A percentile compares a stretch with the other conserved stretches of the same genome.
These are phyloP conservation scores for Cercospora beticola DNA, from an alignment of 2,329 filamentous ascomycete species.

Conservation along the genomic window DNA sequence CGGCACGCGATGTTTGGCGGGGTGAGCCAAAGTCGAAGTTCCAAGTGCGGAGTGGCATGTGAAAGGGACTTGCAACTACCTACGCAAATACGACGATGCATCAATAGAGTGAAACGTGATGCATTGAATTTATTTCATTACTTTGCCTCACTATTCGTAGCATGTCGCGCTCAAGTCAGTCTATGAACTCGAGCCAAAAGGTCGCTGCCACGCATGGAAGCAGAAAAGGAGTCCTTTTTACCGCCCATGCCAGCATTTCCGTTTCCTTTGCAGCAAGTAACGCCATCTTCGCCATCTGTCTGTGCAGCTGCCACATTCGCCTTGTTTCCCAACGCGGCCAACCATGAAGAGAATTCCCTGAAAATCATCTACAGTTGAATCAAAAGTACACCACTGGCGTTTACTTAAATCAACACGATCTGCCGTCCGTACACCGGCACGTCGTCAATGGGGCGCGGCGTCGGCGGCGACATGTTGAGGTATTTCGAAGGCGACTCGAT, in stretches of 20 bases:
- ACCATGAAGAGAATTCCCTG: neutral
- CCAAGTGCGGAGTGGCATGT: neutral
- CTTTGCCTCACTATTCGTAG: constrained; percentile 13
- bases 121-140: constrained; percentile 6
- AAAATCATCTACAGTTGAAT: constrained; percentile 4
- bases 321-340: neutral
- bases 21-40: neutral
- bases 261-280: constrained; percentile 4
- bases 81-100: neutral
- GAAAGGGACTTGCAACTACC: neutral
- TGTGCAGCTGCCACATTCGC: neutral
- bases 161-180: constrained; percentile 2
- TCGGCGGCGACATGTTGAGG: constrained; percentile 16
- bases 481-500: constrained; percentile 18
- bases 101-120: neutral
- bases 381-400: constrained; percentile 2
- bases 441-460: neutral
- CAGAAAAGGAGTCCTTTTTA: neutral
- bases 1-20: constrained; percentile 8
- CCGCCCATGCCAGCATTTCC: neutral
- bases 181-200: neutral
- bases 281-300: constrained; percentile 9
- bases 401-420: neutral
- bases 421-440: neutral
- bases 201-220: neutral